Evolutionary conservation across 1,139 yeast species (phyloP).

Genomic region (Saccharomyces pastorianus): DNA sequence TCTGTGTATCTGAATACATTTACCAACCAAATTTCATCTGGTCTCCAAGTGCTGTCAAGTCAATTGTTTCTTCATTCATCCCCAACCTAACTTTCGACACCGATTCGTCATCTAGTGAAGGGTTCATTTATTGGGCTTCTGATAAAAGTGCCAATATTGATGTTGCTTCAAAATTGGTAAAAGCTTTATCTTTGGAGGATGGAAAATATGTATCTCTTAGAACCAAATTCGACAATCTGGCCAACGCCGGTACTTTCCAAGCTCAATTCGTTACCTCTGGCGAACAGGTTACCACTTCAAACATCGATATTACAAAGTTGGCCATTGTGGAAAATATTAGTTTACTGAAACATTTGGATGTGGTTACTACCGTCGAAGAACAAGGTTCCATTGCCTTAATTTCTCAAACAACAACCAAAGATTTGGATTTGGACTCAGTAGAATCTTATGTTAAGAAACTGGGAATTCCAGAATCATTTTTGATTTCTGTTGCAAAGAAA

Average conservation of each 20-base stretch:
- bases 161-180: constrained; percentile 61
- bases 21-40: constrained; percentile 47
- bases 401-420: constrained; percentile 18
- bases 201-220: constrained; percentile 47
- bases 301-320: constrained; percentile 52
- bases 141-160: constrained; percentile 51
- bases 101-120: constrained; percentile 14
- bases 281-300: constrained; percentile 28
- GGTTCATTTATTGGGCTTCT: constrained; percentile 58
- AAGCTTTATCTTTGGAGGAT: constrained; percentile 62
- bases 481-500: constrained; percentile 47
- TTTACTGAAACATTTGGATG: constrained; percentile 50
- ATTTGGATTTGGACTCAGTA: constrained; percentile 24
- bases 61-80: constrained; percentile 41
- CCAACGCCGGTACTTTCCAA: constrained; percentile 71
- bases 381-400: constrained; percentile 50
- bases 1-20: constrained; percentile 43
- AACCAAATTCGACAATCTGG: constrained; percentile 61
- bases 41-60: constrained; percentile 49
- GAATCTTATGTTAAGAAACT: constrained; percentile 42
- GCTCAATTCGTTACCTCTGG: constrained; percentile 53
- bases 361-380: constrained; percentile 50
- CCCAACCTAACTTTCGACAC: constrained; percentile 31
- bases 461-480: constrained; percentile 40
- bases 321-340: constrained; percentile 53